These are phyloP conservation scores for Aspergillus sparsus DNA, from an alignment of 495 filamentous ascomycete species.

Conservation along the genomic window DNA sequence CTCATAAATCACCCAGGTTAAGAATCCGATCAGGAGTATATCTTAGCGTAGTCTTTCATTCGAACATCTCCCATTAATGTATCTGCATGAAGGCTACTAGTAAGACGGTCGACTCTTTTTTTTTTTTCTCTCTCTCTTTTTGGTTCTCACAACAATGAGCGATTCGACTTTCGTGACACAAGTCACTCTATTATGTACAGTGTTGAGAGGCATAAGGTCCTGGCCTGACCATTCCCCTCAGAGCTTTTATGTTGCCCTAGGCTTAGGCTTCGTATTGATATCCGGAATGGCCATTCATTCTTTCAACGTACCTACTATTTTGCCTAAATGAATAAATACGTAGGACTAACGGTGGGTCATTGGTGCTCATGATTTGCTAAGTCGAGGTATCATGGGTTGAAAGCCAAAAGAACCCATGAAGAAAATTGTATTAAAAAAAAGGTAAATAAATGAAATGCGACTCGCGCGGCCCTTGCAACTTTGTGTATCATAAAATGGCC, in stretches of 20 bases:
- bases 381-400: too few species aligned
- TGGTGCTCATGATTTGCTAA: too few species aligned
- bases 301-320: not conserved
- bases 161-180: not conserved
- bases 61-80: too few species aligned
- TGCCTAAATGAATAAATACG: too few species aligned
- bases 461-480: too few species aligned
- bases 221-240: not conserved
- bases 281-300: constrained; percentile 1
- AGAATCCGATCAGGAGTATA: too few species aligned
- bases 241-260: not conserved
- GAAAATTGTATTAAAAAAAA: too few species aligned
- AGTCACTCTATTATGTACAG: not conserved
- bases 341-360: not conserved
- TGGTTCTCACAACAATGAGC: constrained; percentile 5
- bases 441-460: too few species aligned
- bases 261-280: not conserved
- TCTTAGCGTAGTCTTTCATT: too few species aligned
- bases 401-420: too few species aligned
- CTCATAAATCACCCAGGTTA: constrained; percentile 12
- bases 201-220: not conserved
- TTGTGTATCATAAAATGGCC: not conserved
- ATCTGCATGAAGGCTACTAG: too few species aligned
- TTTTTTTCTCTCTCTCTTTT: not conserved
- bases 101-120: too few species aligned